Base-by-base conservation (phyloP, 495 filamentous ascomycete species). In the Podospora appendiculata region DNA sequence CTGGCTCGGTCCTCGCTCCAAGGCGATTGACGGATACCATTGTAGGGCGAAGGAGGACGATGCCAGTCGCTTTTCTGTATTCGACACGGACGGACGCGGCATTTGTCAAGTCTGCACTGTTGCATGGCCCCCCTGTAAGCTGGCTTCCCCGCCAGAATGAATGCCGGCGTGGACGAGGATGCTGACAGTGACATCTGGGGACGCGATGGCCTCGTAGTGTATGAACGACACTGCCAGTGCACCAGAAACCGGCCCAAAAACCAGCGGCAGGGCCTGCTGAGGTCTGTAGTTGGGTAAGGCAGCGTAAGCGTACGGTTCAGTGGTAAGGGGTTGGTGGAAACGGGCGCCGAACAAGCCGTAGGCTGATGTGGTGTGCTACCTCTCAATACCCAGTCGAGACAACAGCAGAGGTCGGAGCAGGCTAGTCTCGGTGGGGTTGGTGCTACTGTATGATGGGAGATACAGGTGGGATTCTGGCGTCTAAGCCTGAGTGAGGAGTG, bases 281-380 rank as follows among this genome's bases (percentile, higher is more conserved):
- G 25, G 25, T 25, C 25, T 25, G 25, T 25, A 25, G 25, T 25
- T 25, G 25, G 25, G 25, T 25, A n/a, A n/a, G n/a, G n/a, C n/a
- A 25, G 25, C 25, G 25, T 25, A 25, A 25, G 5, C 25, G 25
- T 25, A 25, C 25, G 25, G 25, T 25, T 5, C 25, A 25, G 25
- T 25, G 38, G 14, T 47, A 14, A 41, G 51, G 56, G 48, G 55
- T 41, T 56, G 49, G 58, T 54, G 71, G 73, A 63, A 72, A 69
- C 58, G 54, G 63, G 61, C 65, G 62, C 73, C 73, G 73, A 75
- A 71, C 59, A 68, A 69, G 69, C 71, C 72, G 69, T 65, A 75
- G 73, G 69, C 73, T 75, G 73, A 72, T 72, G 60, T 68, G 60
- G 63, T 68, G 67, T 59, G 42, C 53, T 14, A 56, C 52, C 47